Conservation (phyloP, 371 early-diverging fungal species). For the Mucor ambiguus region DNA sequence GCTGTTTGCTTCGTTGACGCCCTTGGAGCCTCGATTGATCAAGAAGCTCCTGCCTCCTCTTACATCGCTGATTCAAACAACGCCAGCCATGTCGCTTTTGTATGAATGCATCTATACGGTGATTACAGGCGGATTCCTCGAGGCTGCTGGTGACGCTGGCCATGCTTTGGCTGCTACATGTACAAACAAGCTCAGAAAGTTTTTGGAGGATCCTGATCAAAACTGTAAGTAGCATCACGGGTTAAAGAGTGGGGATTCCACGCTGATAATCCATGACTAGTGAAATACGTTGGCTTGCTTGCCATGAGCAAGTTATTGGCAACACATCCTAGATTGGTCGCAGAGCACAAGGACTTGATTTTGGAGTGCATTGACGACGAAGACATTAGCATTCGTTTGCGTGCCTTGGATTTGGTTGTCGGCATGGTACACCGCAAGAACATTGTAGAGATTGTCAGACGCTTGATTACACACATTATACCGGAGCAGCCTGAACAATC, state of each 20-base stretch:
- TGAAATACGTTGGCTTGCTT: slow-evolving; percentile 91
- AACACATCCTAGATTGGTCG: slow-evolving; percentile 82
- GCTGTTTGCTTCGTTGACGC: slow-evolving; percentile 92
- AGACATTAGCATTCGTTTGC: slow-evolving; percentile 88
- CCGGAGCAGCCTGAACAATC: slow-evolving; percentile 37
- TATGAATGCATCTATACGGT: slow-evolving; percentile 96
- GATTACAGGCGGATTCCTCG: slow-evolving; percentile 87
- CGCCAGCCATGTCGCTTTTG: slow-evolving; percentile 90
- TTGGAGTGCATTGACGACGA: slow-evolving; percentile 90
- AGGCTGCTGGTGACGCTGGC: slow-evolving; percentile 62
- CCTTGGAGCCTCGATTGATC: slow-evolving; percentile 90
- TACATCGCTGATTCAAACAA: slow-evolving; percentile 82
- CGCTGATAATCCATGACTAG: slow-evolving; percentile 31
- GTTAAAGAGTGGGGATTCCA: not conserved
- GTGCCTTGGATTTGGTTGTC: slow-evolving; percentile 85
- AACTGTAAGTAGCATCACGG: slow-evolving; percentile 65
- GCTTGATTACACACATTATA: slow-evolving; percentile 77
- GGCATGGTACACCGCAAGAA: slow-evolving; percentile 85
- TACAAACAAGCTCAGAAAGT: slow-evolving; percentile 81
- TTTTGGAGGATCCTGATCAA: slow-evolving; percentile 89
- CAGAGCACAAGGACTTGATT: slow-evolving; percentile 82
- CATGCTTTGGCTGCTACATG: slow-evolving; percentile 83
- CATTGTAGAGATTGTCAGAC: slow-evolving; percentile 79
- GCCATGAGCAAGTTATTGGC: slow-evolving; percentile 82
- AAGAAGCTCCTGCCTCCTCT: slow-evolving; percentile 89